A percentile compares a stretch with the other conserved stretches of the same genome.
phyloP scores from a whole-genome alignment of 305 asterid species.

The Stenogyne calaminthoides region DNA sequence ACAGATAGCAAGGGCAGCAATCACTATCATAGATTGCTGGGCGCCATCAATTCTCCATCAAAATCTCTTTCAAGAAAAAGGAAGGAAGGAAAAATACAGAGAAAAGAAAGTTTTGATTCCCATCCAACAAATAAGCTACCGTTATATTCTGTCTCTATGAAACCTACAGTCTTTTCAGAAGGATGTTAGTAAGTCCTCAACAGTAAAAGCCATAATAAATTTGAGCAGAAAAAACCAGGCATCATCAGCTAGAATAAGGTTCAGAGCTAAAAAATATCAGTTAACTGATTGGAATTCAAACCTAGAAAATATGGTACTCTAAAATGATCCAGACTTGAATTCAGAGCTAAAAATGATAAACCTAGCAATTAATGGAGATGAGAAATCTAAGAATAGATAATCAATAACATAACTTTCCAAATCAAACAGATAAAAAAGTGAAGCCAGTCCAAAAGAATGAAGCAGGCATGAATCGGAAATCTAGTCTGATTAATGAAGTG shows the following conservation, averaged over 20 bases:
- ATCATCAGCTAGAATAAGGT: constrained; percentile 1
- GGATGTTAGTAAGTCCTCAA: constrained; percentile 9
- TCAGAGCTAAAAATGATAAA: neutral
- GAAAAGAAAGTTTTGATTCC: constrained; percentile 5
- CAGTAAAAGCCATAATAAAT: neutral
- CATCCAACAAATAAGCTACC: constrained; percentile 13
- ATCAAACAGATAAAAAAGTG: neutral
- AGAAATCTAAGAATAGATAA: neutral
- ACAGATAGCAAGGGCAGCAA: constrained; percentile 8
- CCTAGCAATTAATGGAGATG: constrained; percentile 1
- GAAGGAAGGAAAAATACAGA: neutral
- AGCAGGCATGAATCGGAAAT: too few relatives aligned
- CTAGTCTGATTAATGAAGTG: neutral
- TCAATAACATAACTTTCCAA: neutral
- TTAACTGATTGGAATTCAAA: constrained; percentile 11
- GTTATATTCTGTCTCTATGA: neutral
- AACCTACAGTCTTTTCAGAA: neutral
- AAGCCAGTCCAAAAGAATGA: neutral
- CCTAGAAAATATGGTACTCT: neutral
- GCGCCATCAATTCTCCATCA: constrained; percentile 1
- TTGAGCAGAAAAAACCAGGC: neutral
- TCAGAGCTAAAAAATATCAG: neutral
- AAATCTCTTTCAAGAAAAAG: neutral
- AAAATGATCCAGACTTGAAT: constrained; percentile 14
- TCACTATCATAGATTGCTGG: constrained; percentile 18